Base-by-base conservation (phyloP, 2,329 filamentous ascomycete species). In the Diaporthe citri region DNA sequence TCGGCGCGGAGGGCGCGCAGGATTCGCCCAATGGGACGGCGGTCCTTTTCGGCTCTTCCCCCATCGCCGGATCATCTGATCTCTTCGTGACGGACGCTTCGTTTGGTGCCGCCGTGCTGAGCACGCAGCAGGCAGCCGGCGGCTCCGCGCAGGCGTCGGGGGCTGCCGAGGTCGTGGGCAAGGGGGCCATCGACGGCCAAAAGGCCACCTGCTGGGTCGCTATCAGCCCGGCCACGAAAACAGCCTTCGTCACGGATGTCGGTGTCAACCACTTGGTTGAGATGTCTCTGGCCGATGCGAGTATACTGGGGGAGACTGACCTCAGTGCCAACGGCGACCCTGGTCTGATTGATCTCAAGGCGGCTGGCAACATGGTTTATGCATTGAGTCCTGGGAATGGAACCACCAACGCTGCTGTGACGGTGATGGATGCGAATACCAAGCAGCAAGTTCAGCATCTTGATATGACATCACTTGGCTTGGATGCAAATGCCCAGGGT, bases 191-290 rank as follows among this genome's bases (percentile, higher is more conserved):
- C 17, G 82, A 82, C 0, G 88, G 84, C 51, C 91, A 93, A 78
- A 80, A 76, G 9, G 88, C 89, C 1, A 91, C 89, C 0, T 93
- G 90, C 80, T 93, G 91, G 91, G 85, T 83, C 0, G 84, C 89
- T 1, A 83, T 91, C 55, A 89, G 88, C 0, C 74, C 82, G 0
- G 80, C 82, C 0, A 90, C 88, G 0, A 81, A 84, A 10, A 89
- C 86, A 0, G 89, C 87, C 0, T 93, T 90, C 74, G 89, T 93
- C 4, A 88, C 90, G 0, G 91, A 93, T 76, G 89, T 88, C 0
- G 87, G 74, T 0, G 78, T 82, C 3, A 88, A 91, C 78, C 84
- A 86, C 4, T 78, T 93, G 0, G 86, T 92, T 0, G 90, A 93
- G 82, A 88, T 93, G 83, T 87, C 87, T 56, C 60, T 86, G 0